phyloP scores from a whole-genome alignment of 495 filamentous ascomycete species.

The Neurospora discreta region DNA sequence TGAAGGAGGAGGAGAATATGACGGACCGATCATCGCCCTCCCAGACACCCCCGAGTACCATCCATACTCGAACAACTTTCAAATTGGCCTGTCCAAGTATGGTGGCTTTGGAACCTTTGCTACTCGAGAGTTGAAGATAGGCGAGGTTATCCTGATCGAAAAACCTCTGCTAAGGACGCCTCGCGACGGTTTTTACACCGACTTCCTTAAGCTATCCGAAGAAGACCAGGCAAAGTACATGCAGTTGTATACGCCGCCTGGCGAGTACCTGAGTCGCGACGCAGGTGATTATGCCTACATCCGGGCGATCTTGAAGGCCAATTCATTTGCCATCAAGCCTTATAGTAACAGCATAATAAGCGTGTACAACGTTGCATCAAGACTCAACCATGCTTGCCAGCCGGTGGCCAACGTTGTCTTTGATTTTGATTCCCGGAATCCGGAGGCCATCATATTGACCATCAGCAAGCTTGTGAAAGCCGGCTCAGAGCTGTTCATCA shows the following conservation, averaged over 20 bases:
- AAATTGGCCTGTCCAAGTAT: conserved; percentile 11
- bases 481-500: conserved; percentile 22
- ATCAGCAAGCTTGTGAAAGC: conserved; percentile 7
- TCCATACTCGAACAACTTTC: conserved; percentile 3
- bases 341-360: background rate
- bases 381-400: conserved; percentile 28
- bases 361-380: conserved; percentile 9
- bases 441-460: conserved; percentile 4
- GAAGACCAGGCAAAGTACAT: conserved; percentile 2
- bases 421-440: background rate
- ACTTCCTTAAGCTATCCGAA: conserved; percentile 9
- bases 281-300: background rate
- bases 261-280: background rate
- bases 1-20: background rate
- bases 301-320: background rate
- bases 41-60: background rate
- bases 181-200: conserved; percentile 1
- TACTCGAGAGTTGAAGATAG: conserved; percentile 9
- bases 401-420: conserved; percentile 14
- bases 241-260: background rate
- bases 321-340: background rate
- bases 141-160: conserved; percentile 20
- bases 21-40: background rate
- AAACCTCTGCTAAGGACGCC: conserved; percentile 11
- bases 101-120: conserved; percentile 26